These are phyloP conservation scores for Grigorovia jiainica DNA, from an alignment of 805 yeast genomes.

Conservation along the genomic window DNA sequence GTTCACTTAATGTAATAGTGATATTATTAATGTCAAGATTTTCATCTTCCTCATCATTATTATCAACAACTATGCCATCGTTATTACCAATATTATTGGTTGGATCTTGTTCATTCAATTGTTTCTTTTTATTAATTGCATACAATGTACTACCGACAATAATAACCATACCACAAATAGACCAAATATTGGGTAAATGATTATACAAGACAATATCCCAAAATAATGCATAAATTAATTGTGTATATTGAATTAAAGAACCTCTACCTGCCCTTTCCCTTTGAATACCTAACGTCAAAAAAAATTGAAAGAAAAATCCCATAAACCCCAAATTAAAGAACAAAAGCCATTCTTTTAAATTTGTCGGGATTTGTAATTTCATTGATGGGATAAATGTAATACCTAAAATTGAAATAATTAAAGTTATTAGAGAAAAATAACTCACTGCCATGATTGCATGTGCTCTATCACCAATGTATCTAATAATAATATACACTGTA, in stretches of 20 bases:
- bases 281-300: slow-evolving; percentile 75
- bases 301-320: slow-evolving; percentile 77
- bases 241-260: slow-evolving; percentile 64
- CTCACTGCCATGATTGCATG: slow-evolving; percentile 77
- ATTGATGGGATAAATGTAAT: slow-evolving; percentile 49
- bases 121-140: slow-evolving; percentile 41
- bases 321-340: slow-evolving; percentile 55
- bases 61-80: neutral
- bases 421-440: slow-evolving; percentile 57
- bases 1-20: too few relatives aligned
- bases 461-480: slow-evolving; percentile 67
- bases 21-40: too few relatives aligned
- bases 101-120: neutral
- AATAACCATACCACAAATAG: slow-evolving; percentile 58
- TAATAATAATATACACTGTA: slow-evolving; percentile 55
- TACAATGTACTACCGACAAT: slow-evolving; percentile 57
- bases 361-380: slow-evolving; percentile 51
- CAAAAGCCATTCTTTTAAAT: slow-evolving; percentile 55
- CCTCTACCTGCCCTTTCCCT: slow-evolving; percentile 71
- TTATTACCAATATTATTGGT: neutral
- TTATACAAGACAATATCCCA: slow-evolving; percentile 69
- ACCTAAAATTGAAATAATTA: slow-evolving; percentile 44
- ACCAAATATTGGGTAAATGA: slow-evolving; percentile 61
- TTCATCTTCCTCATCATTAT: neutral
- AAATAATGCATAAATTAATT: slow-evolving; percentile 65